A percentile compares a stretch with the other conserved stretches of the same genome.
These are phyloP conservation scores for Flaveria robusta DNA, from an alignment of 129 eudicot species.

Conservation along the genomic window DNA sequence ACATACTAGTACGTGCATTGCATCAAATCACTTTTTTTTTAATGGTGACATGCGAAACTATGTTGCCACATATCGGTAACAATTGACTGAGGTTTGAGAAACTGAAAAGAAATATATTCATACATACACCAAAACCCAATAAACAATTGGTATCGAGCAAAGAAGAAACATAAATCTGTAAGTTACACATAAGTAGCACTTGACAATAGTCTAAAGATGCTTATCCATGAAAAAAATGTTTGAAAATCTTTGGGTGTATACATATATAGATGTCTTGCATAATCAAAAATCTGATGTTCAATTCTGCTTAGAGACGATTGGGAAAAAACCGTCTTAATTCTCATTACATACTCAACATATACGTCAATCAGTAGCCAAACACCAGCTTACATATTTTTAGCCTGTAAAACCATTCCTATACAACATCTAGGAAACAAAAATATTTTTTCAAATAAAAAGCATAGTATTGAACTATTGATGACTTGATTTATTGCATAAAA, in stretches of 20 bases:
- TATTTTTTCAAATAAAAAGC: neutral
- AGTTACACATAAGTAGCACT: neutral
- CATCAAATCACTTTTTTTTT: neutral
- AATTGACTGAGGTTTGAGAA: neutral
- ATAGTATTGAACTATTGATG: neutral
- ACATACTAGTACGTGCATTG: neutral
- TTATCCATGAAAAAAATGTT: neutral
- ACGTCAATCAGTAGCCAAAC: neutral
- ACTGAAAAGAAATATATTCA: neutral
- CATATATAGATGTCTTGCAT: slow-evolving; percentile 7
- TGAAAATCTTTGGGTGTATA: neutral
- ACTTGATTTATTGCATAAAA: neutral
- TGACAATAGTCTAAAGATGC: neutral
- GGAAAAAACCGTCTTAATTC: neutral
- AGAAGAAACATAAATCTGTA: slow-evolving; percentile 2
- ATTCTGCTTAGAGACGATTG: neutral
- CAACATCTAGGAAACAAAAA: neutral
- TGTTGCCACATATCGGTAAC: neutral
- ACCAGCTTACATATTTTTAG: neutral
- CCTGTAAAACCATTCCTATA: neutral
- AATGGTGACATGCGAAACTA: slow-evolving; percentile 8
- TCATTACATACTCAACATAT: neutral
- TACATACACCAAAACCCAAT: neutral
- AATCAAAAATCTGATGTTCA: neutral
- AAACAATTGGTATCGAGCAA: neutral